Conservation (phyloP, 768 basidiomycete genomes). For the Panus rudis region DNA sequence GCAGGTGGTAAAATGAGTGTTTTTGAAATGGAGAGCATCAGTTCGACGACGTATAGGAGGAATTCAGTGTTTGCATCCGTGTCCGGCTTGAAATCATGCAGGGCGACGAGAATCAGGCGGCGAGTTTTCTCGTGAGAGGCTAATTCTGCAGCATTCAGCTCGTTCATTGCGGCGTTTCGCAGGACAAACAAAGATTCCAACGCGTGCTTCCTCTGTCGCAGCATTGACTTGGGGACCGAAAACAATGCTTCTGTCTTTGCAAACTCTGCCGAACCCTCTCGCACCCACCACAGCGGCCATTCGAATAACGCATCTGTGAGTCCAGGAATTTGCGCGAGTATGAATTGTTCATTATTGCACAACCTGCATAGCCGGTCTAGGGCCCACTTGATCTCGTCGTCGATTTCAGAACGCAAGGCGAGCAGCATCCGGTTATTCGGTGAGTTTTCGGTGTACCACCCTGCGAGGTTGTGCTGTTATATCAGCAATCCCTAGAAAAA, state of each 20-base stretch:
- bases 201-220: constrained; percentile 64
- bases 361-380: constrained; percentile 79
- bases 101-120: constrained; percentile 55
- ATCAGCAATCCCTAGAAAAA: neutral
- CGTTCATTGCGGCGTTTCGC: constrained; percentile 74
- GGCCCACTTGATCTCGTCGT: constrained; percentile 82
- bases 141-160: constrained; percentile 59
- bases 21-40: constrained; percentile 57
- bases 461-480: constrained; percentile 28
- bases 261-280: constrained; percentile 45
- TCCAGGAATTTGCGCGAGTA: constrained; percentile 66
- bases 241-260: constrained; percentile 45
- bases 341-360: constrained; percentile 73
- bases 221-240: constrained; percentile 41
- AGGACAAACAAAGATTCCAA: constrained; percentile 80
- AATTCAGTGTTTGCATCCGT: constrained; percentile 70
- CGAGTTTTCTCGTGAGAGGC: constrained; percentile 52
- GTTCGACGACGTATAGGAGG: constrained; percentile 61
- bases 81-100: constrained; percentile 53
- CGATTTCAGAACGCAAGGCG: constrained; percentile 76
- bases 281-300: constrained; percentile 82
- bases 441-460: constrained; percentile 79
- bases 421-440: constrained; percentile 88
- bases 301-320: constrained; percentile 79
- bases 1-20: constrained; percentile 33